Conservation (phyloP, 305 asterid species). For the Ruellia speciosa region DNA sequence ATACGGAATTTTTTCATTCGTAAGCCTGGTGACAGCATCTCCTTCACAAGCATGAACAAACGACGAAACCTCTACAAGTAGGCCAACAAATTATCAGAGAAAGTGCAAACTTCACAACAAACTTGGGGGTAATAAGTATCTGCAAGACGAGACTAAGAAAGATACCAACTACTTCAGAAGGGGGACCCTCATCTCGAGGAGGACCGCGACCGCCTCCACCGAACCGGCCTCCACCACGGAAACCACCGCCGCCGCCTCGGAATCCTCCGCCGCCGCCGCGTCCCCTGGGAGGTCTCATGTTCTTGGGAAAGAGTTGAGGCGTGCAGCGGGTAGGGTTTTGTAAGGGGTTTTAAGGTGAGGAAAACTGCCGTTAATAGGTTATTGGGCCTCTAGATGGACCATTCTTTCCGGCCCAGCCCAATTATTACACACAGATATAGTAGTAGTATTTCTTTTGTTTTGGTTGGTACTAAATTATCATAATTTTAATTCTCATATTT, state of each 20-base stretch:
- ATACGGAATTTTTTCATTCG: slow-evolving; percentile 53
- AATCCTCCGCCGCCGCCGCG: slow-evolving; percentile 70
- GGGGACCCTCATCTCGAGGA: slow-evolving; percentile 84
- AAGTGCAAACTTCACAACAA: not conserved
- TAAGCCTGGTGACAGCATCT: slow-evolving; percentile 77
- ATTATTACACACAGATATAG: too few relatives aligned
- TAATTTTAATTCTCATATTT: too few relatives aligned
- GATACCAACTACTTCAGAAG: slow-evolving; percentile 70
- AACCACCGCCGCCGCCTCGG: slow-evolving; percentile 43
- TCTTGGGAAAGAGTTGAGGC: not conserved
- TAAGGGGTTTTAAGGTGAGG: not conserved
- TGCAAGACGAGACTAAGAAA: slow-evolving; percentile 2
- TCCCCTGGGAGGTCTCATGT: slow-evolving; percentile 87
- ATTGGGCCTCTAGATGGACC: too few relatives aligned
- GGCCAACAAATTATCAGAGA: not conserved
- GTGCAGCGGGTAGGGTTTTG: slow-evolving; percentile 1
- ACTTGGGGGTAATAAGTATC: not conserved
- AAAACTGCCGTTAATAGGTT: too few relatives aligned
- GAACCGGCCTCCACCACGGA: slow-evolving; percentile 28
- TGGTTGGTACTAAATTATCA: too few relatives aligned
- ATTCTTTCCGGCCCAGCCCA: too few relatives aligned
- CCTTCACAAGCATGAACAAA: slow-evolving; percentile 80
- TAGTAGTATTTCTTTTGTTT: too few relatives aligned
- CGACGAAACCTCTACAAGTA: slow-evolving; percentile 53
- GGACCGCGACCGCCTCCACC: slow-evolving; percentile 37